Evolutionary conservation across 768 basidiomycete species (phyloP).

Genomic region (Terana coerulea): DNA sequence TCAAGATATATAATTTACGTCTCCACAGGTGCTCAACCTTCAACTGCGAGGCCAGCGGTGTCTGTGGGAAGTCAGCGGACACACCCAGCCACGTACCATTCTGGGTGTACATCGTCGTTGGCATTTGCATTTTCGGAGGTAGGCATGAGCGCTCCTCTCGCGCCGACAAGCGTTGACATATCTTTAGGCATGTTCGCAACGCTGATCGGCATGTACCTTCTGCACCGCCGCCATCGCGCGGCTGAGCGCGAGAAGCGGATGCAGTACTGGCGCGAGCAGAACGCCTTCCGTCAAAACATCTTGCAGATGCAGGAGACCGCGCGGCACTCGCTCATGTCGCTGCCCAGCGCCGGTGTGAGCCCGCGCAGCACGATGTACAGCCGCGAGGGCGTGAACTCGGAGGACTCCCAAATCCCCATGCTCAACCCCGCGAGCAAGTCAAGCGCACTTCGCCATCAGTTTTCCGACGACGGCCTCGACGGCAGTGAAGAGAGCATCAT

Average conservation of each 20-base stretch:
- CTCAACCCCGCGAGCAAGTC: constrained; percentile 38
- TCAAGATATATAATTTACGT: constrained; percentile 37
- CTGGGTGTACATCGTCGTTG: constrained; percentile 74
- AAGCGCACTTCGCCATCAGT: constrained; percentile 53
- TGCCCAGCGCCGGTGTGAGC: constrained; percentile 40
- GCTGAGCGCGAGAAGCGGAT: constrained; percentile 77
- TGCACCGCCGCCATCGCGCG: constrained; percentile 71
- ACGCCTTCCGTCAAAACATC: constrained; percentile 77
- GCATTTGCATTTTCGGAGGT: constrained; percentile 71
- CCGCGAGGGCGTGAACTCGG: constrained; percentile 41
- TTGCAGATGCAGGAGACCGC: constrained; percentile 76
- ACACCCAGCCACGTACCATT: constrained; percentile 56
- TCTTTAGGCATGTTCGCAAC: constrained; percentile 69
- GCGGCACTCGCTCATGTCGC: constrained; percentile 58
- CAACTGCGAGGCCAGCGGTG: constrained; percentile 61
- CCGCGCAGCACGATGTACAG: constrained; percentile 48
- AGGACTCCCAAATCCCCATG: constrained; percentile 55
- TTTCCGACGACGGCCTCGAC: constrained; percentile 45
- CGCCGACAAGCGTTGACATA: background rate
- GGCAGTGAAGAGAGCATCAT: constrained; percentile 43
- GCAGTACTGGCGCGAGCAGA: constrained; percentile 92
- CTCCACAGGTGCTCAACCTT: constrained; percentile 64
- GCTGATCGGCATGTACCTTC: constrained; percentile 60
- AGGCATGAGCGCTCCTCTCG: constrained; percentile 19
- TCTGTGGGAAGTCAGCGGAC: constrained; percentile 62